These are phyloP conservation scores for Aspergillus piperis DNA, from an alignment of 2,329 filamentous ascomycete genomes.

Conservation along the genomic window DNA sequence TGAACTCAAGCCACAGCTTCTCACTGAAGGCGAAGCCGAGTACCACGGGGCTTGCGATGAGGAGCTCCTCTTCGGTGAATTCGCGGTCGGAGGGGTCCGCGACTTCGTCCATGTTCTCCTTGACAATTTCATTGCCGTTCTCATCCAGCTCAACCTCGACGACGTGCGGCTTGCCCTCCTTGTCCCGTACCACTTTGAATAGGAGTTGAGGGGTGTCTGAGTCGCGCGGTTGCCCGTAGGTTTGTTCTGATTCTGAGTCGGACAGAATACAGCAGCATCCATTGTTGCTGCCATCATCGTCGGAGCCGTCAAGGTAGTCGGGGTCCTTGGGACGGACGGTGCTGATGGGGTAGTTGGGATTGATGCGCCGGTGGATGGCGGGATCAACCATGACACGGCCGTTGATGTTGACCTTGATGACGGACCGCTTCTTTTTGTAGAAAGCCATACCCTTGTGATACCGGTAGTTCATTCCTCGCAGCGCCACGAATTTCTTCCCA, in stretches of 20 bases:
- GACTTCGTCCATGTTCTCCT: constrained; percentile 58
- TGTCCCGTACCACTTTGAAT: constrained; percentile 57
- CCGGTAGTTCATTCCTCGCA: constrained; percentile 82
- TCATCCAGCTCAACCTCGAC: constrained; percentile 59
- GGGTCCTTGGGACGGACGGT: constrained; percentile 72
- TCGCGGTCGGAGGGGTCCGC: constrained; percentile 46
- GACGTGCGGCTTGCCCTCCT: constrained; percentile 54
- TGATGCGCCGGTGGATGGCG: constrained; percentile 76
- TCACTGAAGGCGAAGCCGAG: constrained; percentile 85
- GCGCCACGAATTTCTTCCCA: constrained; percentile 77
- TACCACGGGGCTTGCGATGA: constrained; percentile 81
- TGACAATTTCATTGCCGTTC: constrained; percentile 56
- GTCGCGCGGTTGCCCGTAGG: constrained; percentile 39
- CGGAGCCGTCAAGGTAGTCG: constrained; percentile 56
- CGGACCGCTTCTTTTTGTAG: constrained; percentile 73
- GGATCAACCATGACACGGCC: constrained; percentile 88
- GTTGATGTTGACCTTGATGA: constrained; percentile 80
- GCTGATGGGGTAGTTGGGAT: constrained; percentile 81
- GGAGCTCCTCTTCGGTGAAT: constrained; percentile 79
- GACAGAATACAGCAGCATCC: constrained; percentile 41
- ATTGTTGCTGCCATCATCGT: constrained; percentile 44
- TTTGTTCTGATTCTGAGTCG: constrained; percentile 40
- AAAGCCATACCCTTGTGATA: constrained; percentile 83
- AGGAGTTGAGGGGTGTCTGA: constrained; percentile 41
- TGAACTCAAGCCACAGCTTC: constrained; percentile 88